These are phyloP conservation scores for Aspergillus olivimuriae DNA, from an alignment of 495 filamentous ascomycete species.

Conservation along the genomic window DNA sequence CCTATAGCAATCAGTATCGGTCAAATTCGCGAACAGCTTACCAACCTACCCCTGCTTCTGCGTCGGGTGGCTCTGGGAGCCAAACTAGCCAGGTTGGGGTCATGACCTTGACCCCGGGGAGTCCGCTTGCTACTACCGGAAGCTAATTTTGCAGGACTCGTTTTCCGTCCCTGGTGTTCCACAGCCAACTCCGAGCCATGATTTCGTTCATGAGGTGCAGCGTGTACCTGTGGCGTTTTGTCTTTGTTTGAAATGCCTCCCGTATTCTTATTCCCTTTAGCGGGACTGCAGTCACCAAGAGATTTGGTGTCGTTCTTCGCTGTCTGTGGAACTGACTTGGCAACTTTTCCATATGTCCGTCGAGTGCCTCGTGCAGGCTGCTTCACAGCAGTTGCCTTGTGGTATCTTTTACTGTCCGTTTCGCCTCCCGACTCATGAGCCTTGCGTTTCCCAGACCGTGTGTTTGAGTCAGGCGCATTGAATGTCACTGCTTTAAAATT, in stretches of 20 bases:
- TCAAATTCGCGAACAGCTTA: neutral
- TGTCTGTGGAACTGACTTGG: too few species aligned
- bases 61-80: constrained; percentile 12
- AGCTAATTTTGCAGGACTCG: constrained; percentile 14
- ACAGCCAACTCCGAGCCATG: too few species aligned
- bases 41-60: constrained; percentile 23
- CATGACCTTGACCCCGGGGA: constrained; percentile 4
- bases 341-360: constrained; percentile 18
- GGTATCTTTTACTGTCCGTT: neutral
- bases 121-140: constrained; percentile 14
- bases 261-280: too few species aligned
- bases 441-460: constrained; percentile 3
- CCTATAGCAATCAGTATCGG: constrained; percentile 16
- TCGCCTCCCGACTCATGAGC: neutral
- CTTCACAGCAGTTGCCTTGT: constrained; percentile 1
- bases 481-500: constrained; percentile 29
- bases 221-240: too few species aligned
- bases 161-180: constrained; percentile 12
- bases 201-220: too few species aligned
- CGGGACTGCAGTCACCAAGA: too few species aligned
- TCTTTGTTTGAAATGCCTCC: too few species aligned
- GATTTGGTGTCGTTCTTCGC: too few species aligned
- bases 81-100: constrained; percentile 2
- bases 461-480: constrained; percentile 2
- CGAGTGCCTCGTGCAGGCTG: constrained; percentile 4